Evolutionary conservation across 768 basidiomycete species (phyloP).

Genomic region (Lyophyllum semitale): DNA sequence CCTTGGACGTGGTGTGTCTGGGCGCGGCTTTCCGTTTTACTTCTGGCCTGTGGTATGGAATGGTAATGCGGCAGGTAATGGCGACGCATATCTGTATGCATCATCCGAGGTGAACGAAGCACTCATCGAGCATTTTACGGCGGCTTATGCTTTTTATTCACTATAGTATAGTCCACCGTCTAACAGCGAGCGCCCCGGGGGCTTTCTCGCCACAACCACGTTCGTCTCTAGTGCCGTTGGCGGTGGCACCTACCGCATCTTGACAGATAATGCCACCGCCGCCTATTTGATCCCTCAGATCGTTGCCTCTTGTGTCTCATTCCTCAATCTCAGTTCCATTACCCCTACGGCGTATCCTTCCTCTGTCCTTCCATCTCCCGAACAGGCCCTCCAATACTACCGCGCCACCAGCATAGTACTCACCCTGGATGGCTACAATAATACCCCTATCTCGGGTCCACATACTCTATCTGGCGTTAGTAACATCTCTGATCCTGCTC

Average conservation of each 20-base stretch:
- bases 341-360: background rate
- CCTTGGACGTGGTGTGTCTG: conserved; percentile 1
- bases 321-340: background rate
- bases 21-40: conserved; percentile 16
- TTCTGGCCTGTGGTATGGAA: conserved; percentile 14
- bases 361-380: conserved; percentile 35
- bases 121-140: background rate
- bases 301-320: background rate
- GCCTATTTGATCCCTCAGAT: background rate
- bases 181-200: conserved; percentile 11
- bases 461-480: too few relatives aligned
- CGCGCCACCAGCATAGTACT: conserved; percentile 63
- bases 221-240: background rate
- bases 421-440: conserved; percentile 68
- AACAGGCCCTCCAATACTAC: conserved; percentile 67
- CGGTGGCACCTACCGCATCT: conserved; percentile 6
- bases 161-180: conserved; percentile 9
- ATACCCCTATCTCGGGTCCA: conserved; percentile 53
- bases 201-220: background rate
- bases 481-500: too few relatives aligned
- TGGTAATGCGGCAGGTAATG: background rate
- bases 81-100: conserved; percentile 6
- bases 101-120: background rate
- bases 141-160: background rate
- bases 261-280: conserved; percentile 7